Conservation (phyloP, 306 rosid species). For the Begonia fuchsioides region DNA sequence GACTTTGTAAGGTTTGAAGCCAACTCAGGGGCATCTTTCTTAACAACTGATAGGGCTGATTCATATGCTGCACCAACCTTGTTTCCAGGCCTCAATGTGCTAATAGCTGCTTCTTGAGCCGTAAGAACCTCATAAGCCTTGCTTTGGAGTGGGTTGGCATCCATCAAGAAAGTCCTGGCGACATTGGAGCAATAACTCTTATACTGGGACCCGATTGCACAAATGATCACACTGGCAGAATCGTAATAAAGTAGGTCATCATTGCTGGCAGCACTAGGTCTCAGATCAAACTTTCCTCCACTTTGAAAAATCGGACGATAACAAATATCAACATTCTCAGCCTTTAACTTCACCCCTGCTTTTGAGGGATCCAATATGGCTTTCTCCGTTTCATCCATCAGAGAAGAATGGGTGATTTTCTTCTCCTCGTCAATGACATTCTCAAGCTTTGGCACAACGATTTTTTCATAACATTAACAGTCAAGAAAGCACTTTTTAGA, state of each 20-base stretch:
- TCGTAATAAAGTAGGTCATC: constrained; percentile 75
- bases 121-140: constrained; percentile 78
- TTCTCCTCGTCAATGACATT: constrained; percentile 85
- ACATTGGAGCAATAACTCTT: constrained; percentile 85
- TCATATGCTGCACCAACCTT: constrained; percentile 52
- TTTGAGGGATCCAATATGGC: constrained; percentile 65
- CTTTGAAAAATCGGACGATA: constrained; percentile 94
- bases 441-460: constrained; percentile 79
- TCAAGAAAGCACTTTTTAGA: constrained; percentile 58
- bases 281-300: constrained; percentile 86
- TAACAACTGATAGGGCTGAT: constrained; percentile 68
- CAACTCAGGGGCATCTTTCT: constrained; percentile 73
- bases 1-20: constrained; percentile 56
- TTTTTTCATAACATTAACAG: constrained; percentile 66
- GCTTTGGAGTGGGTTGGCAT: constrained; percentile 67
- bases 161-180: constrained; percentile 82
- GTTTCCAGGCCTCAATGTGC: constrained; percentile 55
- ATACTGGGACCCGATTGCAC: constrained; percentile 86
- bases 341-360: constrained; percentile 57
- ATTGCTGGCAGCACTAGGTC: constrained; percentile 92
- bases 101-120: constrained; percentile 72
- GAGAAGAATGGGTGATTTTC: constrained; percentile 59
- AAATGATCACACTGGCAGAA: constrained; percentile 71
- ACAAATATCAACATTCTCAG: constrained; percentile 84
- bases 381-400: constrained; percentile 95